Evolutionary conservation across 2,329 filamentous ascomycete species (phyloP).

Genomic region (Penicillium brasilianum): DNA sequence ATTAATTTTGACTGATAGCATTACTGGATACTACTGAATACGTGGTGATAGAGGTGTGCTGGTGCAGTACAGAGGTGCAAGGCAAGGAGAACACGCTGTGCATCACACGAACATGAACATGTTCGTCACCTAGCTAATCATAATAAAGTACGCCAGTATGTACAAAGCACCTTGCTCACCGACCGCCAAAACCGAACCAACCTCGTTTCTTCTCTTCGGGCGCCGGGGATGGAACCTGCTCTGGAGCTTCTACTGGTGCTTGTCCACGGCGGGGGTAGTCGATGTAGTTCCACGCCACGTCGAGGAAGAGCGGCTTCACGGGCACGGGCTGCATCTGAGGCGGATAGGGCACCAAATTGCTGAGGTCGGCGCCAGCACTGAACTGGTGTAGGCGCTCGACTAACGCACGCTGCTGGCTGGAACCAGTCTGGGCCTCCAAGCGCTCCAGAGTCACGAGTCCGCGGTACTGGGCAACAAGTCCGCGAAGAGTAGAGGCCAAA

Average conservation of each 20-base stretch:
- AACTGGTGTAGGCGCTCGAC: conserved; percentile 78
- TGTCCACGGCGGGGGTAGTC: conserved; percentile 70
- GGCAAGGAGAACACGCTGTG: neutral
- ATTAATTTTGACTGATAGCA: no score
- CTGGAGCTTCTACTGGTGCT: conserved; percentile 25
- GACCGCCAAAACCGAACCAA: conserved; percentile 74
- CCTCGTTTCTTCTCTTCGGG: conserved; percentile 61
- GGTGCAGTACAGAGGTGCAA: neutral
- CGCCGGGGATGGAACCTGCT: conserved; percentile 24
- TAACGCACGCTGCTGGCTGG: conserved; percentile 59
- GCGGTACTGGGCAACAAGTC: conserved; percentile 78
- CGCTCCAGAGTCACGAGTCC: conserved; percentile 83
- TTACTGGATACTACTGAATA: no score
- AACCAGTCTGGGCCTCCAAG: conserved; percentile 55
- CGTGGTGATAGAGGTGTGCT: neutral
- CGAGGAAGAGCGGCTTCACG: conserved; percentile 93
- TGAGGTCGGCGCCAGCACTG: conserved; percentile 73
- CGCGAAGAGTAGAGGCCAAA: conserved; percentile 67
- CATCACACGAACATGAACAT: conserved; percentile 3
- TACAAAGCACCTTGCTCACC: conserved; percentile 32
- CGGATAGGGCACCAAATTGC: conserved; percentile 84
- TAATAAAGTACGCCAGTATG: conserved; percentile 2
- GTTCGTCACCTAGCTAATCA: neutral
- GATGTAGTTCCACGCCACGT: conserved; percentile 97
- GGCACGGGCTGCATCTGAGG: conserved; percentile 82